These are phyloP conservation scores for Alternaria rosae DNA, from an alignment of 2,329 filamentous ascomycete species.

Conservation along the genomic window DNA sequence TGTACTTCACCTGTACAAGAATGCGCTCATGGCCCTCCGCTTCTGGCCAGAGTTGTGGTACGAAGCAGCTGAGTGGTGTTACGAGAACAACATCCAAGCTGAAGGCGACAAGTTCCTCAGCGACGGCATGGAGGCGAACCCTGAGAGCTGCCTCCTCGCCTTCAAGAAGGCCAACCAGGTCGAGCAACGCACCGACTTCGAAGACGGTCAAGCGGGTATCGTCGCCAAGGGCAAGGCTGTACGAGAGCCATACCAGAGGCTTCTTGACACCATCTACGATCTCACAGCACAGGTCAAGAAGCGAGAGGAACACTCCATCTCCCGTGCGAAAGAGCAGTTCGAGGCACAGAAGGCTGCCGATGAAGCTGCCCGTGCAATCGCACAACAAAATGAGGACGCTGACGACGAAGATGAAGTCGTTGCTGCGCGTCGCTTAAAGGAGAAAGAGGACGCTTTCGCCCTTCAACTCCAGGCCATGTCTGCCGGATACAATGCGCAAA, in stretches of 20 bases:
- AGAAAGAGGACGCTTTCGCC: constrained; percentile 62
- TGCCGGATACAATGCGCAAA: constrained; percentile 75
- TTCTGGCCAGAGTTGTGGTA: constrained; percentile 98
- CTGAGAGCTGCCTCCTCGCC: constrained; percentile 88
- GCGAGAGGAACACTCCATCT: constrained; percentile 69
- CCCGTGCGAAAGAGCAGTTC: constrained; percentile 63
- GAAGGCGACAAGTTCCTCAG: constrained; percentile 81
- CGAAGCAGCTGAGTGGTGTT: constrained; percentile 92
- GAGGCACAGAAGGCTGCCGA: constrained; percentile 55
- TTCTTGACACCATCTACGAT: constrained; percentile 87
- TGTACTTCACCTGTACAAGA: constrained; percentile 89
- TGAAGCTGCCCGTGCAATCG: constrained; percentile 47
- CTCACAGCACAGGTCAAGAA: constrained; percentile 75
- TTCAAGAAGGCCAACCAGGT: constrained; percentile 89
- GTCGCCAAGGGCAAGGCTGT: constrained; percentile 73
- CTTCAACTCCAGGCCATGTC: constrained; percentile 65
- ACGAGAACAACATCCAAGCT: constrained; percentile 73
- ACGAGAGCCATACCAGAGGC: constrained; percentile 81
- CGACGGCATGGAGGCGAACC: constrained; percentile 86
- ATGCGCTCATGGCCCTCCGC: constrained; percentile 88
- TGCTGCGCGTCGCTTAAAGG: constrained; percentile 42
- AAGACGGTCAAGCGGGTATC: constrained; percentile 76
- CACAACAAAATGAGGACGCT: constrained; percentile 53
- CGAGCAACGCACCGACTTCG: constrained; percentile 77
- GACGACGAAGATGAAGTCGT: constrained; percentile 64